These are phyloP conservation scores for Plasmopara muralis DNA, from an alignment of 352 stramenopile genomes.

Conservation along the genomic window DNA sequence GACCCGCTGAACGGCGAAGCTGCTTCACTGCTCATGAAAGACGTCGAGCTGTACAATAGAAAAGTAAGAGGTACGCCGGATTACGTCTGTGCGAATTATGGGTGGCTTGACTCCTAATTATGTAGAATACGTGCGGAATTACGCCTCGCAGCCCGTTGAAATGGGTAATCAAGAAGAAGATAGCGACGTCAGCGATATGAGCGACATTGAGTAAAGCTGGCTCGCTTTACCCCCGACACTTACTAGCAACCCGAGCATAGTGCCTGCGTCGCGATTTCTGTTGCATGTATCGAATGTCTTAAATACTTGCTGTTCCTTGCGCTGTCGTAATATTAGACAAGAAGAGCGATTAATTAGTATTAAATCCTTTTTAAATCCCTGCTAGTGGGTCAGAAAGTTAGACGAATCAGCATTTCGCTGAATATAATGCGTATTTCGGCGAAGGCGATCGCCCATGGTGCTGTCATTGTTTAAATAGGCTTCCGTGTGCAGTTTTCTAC, in stretches of 20 bases:
- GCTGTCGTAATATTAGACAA: constrained; percentile 5
- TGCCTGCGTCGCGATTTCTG: not conserved
- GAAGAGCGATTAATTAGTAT: constrained; percentile 25
- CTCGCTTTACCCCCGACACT: not conserved
- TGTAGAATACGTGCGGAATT: constrained; percentile 74
- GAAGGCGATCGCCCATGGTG: constrained; percentile 69
- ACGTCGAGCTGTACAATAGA: constrained; percentile 78
- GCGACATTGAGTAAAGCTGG: constrained; percentile 47
- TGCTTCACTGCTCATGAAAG: constrained; percentile 85
- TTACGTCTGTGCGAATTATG: not conserved
- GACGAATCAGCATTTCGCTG: constrained; percentile 66
- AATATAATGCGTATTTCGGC: constrained; percentile 82
- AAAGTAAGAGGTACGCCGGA: constrained; percentile 73
- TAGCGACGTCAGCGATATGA: constrained; percentile 83
- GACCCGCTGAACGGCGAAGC: constrained; percentile 89
- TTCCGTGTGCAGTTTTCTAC: constrained; percentile 59
- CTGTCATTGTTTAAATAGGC: constrained; percentile 59
- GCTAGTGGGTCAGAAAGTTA: constrained; percentile 79
- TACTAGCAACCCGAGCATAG: no score
- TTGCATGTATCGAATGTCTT: constrained; percentile 21
- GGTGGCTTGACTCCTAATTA: not conserved
- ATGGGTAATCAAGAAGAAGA: constrained; percentile 67
- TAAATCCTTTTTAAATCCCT: constrained; percentile 14
- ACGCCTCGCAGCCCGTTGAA: constrained; percentile 67
- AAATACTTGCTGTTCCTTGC: constrained; percentile 1